phyloP scores from a whole-genome alignment of 2,329 filamentous ascomycete species.

The Venturia carpophila region DNA sequence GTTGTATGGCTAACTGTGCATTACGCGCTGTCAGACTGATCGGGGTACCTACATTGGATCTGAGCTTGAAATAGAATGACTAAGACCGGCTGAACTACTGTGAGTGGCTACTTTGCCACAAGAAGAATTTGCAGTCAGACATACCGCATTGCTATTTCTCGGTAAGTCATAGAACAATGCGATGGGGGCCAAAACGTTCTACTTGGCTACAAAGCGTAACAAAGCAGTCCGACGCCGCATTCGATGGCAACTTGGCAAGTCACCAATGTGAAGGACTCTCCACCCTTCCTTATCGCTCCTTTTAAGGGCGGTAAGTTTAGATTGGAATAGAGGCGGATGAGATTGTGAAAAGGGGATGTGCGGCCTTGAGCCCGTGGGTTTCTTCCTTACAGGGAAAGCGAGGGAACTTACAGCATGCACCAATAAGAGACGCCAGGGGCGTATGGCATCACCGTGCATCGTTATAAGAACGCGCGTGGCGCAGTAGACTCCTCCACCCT shows the following conservation, averaged over 20 bases:
- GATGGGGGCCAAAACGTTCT: not conserved
- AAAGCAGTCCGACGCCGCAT: not conserved
- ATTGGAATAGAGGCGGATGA: not conserved
- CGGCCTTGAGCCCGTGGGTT: not conserved
- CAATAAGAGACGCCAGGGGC: not conserved
- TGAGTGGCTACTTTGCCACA: not conserved
- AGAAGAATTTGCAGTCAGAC: not conserved
- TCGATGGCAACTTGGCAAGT: not conserved
- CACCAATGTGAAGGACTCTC: not conserved
- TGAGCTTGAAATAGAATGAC: not conserved
- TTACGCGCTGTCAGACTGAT: not conserved
- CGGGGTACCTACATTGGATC: constrained; percentile 4
- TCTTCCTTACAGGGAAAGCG: not conserved
- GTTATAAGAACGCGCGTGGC: too few species aligned
- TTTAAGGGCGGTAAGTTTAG: not conserved
- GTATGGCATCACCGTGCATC: not conserved
- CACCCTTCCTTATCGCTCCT: not conserved
- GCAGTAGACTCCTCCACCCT: not conserved
- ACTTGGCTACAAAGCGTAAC: not conserved
- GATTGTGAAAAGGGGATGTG: not conserved
- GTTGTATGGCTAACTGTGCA: not conserved
- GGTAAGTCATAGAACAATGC: not conserved
- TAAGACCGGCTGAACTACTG: not conserved
- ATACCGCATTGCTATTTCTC: not conserved
- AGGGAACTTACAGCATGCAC: not conserved